Base-by-base conservation (phyloP, 257 asterid species). In the Galeopsis tetrahit region DNA sequence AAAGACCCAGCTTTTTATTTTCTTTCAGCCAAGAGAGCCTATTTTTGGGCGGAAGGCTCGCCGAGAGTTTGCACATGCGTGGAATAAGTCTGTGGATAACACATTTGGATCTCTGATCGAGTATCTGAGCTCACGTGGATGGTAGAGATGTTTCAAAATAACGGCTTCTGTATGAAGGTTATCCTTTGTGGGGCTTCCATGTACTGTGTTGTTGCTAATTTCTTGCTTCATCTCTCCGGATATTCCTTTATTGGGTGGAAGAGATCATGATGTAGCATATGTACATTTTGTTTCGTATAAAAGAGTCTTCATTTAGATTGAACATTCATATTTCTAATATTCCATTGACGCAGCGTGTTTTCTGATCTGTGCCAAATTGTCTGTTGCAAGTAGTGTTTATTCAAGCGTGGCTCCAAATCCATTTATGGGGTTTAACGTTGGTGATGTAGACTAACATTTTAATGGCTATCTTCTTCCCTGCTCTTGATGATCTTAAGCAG, bases 81-180 rank as follows among this genome's bases (percentile, higher is more conserved):
- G 90, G 88, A 85, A 85, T 71, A 83, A 81, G 72, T 75, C 88
- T 13, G 84, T 85, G 80, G 90, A 85, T 55, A 79, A 75, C 79
- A 69, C 82, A 42, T 81, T 85, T 17, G 86, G 82, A 75, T 73
- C 85, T 48, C 10, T 79, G 69, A 79, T 85, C 13, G 77, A 81
- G 69, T 79, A 83, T 57, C 82, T 85, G 34, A 81, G 90, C 82
- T 81, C 88, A 32, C 86, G 86, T 13, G 88, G 90, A 75, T 85
- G 88, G 88, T 85, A 85, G 83, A 55, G 63, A 46, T 39, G 7
- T 58, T 63, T 65, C 66, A 17, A 72, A 17, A 17, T 65, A 33
- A 11, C 56, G 58, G 36, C 58, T 42, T 21, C 72, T 32, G 35
- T 63, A 11, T 33, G 39, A 67, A 70, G 71, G 68, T 34, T 43